phyloP scores from a whole-genome alignment of 371 early-diverging fungal genomes.

The Chytridium lagenaria region DNA sequence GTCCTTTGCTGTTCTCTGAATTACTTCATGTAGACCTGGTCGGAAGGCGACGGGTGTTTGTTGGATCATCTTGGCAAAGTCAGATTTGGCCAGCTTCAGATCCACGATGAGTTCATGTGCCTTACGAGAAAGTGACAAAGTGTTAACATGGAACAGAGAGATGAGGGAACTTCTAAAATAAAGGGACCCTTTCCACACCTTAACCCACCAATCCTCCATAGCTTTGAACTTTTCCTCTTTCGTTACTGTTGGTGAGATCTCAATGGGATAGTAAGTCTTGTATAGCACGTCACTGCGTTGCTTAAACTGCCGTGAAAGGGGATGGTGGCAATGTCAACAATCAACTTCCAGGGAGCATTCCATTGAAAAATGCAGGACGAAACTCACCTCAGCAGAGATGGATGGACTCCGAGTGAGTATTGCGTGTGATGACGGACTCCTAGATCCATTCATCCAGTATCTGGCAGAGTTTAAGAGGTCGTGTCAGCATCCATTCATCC shows the following conservation, averaged over 20 bases:
- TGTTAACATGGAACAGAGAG: too few relatives aligned
- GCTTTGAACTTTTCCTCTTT: slow-evolving; percentile 66
- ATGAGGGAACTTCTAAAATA: too few relatives aligned
- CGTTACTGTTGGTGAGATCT: slow-evolving; percentile 61
- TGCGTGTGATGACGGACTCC: slow-evolving; percentile 68
- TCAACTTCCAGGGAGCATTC: slow-evolving; percentile 1
- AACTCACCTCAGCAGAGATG: slow-evolving; percentile 53
- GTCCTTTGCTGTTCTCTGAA: slow-evolving; percentile 45
- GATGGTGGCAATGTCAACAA: slow-evolving; percentile 12
- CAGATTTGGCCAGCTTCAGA: slow-evolving; percentile 58
- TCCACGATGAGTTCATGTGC: slow-evolving; percentile 62
- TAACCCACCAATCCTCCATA: slow-evolving; percentile 78
- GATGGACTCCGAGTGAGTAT: slow-evolving; percentile 57
- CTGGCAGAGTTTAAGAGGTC: neutral
- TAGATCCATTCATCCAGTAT: slow-evolving; percentile 62
- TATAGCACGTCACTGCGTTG: slow-evolving; percentile 54
- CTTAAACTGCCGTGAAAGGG: slow-evolving; percentile 52
- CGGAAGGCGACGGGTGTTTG: slow-evolving; percentile 63
- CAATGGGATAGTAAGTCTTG: slow-evolving; percentile 73
- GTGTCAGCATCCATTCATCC: neutral
- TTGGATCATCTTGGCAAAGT: slow-evolving; percentile 61
- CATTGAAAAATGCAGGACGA: neutral
- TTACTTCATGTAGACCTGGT: slow-evolving; percentile 53
- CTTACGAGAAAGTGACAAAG: too few relatives aligned
- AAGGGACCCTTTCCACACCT: too few relatives aligned